A percentile compares a stretch with the other conserved stretches of the same genome.
Conservation (phyloP, 345 rosid genomes). For the Eucalyptus curtisii region DNA sequence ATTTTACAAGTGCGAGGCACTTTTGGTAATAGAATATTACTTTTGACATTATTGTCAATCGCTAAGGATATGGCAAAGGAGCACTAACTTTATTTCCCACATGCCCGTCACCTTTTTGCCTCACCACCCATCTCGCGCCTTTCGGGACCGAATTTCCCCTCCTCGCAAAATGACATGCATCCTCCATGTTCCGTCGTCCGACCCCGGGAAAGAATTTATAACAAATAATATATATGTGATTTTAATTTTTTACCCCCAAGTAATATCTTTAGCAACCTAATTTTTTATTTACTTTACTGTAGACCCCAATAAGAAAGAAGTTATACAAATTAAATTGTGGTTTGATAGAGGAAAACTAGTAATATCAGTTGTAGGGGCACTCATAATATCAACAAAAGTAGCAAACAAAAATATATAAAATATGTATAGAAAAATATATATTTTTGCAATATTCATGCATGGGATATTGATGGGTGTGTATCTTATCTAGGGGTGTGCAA, state of each 20-base stretch:
- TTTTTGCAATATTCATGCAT: neutral
- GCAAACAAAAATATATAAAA: too few relatives aligned
- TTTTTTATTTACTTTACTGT: neutral
- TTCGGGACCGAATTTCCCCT: neutral
- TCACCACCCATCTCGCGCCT: neutral
- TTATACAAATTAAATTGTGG: neutral
- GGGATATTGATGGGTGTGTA: neutral
- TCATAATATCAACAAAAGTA: neutral
- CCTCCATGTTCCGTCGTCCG: neutral
- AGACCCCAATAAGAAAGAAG: neutral
- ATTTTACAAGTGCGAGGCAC: neutral
- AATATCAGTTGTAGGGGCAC: neutral
- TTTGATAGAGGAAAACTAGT: neutral
- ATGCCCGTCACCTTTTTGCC: neutral
- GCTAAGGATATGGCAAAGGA: neutral
- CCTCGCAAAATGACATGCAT: neutral
- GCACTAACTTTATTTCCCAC: neutral
- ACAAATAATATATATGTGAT: neutral
- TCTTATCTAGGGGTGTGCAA: too few relatives aligned
- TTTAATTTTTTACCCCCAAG: fast-evolving
- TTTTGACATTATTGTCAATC: neutral
- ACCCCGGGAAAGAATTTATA: neutral
- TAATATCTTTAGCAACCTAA: neutral
- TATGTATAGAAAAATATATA: too few relatives aligned
- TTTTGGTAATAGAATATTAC: neutral